phyloP scores from a whole-genome alignment of 306 rosid species.

The Fragaria vesca region DNA sequence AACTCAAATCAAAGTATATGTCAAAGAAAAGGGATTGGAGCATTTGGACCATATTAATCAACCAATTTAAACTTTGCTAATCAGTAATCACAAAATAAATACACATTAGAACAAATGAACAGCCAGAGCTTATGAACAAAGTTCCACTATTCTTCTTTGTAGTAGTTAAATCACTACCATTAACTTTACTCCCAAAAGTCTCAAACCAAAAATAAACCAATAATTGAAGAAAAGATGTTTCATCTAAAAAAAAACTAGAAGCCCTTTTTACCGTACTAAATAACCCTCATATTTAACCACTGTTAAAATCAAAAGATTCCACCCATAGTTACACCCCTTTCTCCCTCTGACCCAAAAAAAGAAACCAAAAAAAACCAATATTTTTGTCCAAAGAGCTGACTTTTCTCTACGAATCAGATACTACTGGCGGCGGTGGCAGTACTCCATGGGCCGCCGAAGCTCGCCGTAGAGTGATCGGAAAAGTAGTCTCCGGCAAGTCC shows the following conservation, averaged over 20 bases:
- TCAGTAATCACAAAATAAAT: slow-evolving; percentile 11
- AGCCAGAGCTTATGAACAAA: background rate
- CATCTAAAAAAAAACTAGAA: background rate
- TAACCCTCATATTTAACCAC: slow-evolving; percentile 4
- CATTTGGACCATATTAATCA: background rate
- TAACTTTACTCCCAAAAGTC: slow-evolving; percentile 1
- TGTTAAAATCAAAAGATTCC: slow-evolving; percentile 18
- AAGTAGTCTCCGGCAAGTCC: slow-evolving; percentile 65
- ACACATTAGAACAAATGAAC: background rate
- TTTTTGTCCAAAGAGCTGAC: slow-evolving; percentile 7
- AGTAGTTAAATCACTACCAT: slow-evolving; percentile 7
- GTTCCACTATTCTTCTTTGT: slow-evolving; percentile 1
- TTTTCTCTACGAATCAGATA: slow-evolving; percentile 32
- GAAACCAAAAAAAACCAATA: background rate
- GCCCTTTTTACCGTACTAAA: background rate
- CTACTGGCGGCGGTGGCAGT: slow-evolving; percentile 68
- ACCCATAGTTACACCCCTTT: slow-evolving; percentile 18
- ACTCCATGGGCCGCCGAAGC: slow-evolving; percentile 52
- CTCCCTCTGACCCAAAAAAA: background rate
- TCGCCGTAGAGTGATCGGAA: slow-evolving; percentile 51
- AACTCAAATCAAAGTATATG: background rate
- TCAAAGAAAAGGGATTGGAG: background rate
- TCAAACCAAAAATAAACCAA: slow-evolving; percentile 22
- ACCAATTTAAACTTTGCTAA: background rate
- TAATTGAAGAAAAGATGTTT: background rate